These are phyloP conservation scores for Andrographis paniculata DNA, from an alignment of 305 asterid genomes.

Conservation along the genomic window DNA sequence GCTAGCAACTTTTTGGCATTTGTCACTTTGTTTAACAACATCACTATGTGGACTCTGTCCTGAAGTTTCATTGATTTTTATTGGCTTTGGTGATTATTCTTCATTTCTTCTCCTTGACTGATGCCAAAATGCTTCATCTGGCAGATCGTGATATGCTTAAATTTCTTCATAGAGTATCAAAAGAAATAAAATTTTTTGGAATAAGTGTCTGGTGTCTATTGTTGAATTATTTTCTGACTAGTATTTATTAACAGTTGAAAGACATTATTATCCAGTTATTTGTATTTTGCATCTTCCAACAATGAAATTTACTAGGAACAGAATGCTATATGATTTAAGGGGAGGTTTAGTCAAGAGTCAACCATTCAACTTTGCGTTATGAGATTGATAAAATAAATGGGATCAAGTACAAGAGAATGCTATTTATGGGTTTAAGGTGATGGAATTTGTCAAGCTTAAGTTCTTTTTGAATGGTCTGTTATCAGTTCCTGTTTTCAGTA, in stretches of 20 bases:
- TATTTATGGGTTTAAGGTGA: no score
- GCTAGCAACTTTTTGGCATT: conserved; percentile 9
- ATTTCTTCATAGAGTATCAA: conserved; percentile 2
- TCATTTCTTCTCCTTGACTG: conserved; percentile 13
- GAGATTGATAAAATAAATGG: no score
- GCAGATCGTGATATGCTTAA: conserved; percentile 1
- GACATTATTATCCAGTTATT: background rate
- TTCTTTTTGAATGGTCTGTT: conserved; percentile 2
- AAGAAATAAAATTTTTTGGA: conserved; percentile 1
- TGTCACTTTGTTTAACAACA: conserved; percentile 1
- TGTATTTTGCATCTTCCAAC: background rate
- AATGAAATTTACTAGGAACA: background rate
- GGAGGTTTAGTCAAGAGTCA: background rate
- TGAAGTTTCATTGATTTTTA: conserved; percentile 8
- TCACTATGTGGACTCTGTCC: background rate
- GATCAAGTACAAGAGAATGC: background rate
- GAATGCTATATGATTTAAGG: background rate
- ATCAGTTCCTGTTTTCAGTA: background rate
- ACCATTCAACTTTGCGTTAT: background rate
- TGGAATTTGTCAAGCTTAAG: no score
- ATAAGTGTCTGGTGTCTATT: conserved; percentile 3
- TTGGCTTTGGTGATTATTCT: background rate
- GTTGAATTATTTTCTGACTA: background rate
- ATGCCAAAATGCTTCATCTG: conserved; percentile 8
- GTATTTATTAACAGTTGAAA: conserved; percentile 2